phyloP scores from a whole-genome alignment of 1,284 basidiomycete species.

The Austropuccinia psidii region DNA sequence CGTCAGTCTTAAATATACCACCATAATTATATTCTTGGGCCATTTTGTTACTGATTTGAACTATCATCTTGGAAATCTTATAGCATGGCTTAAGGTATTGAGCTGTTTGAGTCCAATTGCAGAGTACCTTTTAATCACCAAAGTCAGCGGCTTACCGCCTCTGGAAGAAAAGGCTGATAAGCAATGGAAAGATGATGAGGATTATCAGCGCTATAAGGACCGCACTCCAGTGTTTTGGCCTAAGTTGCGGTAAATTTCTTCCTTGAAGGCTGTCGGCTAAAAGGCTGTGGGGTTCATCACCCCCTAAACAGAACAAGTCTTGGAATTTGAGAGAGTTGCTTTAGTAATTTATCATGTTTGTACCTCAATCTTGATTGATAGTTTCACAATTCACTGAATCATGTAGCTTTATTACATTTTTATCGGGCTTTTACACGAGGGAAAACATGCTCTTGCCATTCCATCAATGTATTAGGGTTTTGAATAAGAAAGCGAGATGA shows the following conservation, averaged over 20 bases:
- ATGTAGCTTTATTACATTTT: too few species aligned
- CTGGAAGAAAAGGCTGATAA: slow-evolving; percentile 60
- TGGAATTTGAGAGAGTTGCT: too few species aligned
- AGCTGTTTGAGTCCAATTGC: slow-evolving; percentile 60
- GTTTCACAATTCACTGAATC: too few species aligned
- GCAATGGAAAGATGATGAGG: slow-evolving; percentile 59
- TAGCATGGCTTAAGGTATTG: slow-evolving; percentile 48
- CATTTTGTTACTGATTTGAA: slow-evolving; percentile 35
- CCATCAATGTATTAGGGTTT: too few species aligned
- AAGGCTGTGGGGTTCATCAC: too few species aligned
- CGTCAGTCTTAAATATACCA: background rate
- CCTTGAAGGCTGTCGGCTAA: too few species aligned
- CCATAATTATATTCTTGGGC: slow-evolving; percentile 50
- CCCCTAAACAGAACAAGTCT: too few species aligned
- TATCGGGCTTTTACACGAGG: too few species aligned
- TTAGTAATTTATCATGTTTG: too few species aligned
- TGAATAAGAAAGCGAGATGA: too few species aligned
- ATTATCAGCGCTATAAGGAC: slow-evolving; percentile 64
- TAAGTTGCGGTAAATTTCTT: background rate
- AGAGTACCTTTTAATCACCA: slow-evolving; percentile 53
- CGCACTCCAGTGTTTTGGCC: slow-evolving; percentile 44
- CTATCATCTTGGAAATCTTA: slow-evolving; percentile 49
- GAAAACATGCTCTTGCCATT: too few species aligned
- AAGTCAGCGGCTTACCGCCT: slow-evolving; percentile 62
- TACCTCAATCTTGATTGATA: too few species aligned